A percentile compares a stretch with the other conserved stretches of the same genome.
These are phyloP conservation scores for Cyclotella kingstonii DNA, from an alignment of 108 stramenopile genomes.

Conservation along the genomic window DNA sequence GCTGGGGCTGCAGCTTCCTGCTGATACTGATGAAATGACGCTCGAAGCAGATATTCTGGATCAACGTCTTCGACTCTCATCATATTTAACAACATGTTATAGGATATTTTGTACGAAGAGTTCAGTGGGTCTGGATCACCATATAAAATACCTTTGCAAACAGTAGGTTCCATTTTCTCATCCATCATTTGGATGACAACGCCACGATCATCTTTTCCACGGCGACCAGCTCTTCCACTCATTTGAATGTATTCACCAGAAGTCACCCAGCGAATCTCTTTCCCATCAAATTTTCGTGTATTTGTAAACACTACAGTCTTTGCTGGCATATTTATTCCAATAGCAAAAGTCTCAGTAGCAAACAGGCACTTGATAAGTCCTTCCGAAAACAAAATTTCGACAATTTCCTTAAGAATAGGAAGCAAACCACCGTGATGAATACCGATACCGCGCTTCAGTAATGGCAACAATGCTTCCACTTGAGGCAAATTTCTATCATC, in stretches of 20 bases:
- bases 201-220: constrained; percentile 98
- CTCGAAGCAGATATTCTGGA: constrained; percentile 93
- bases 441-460: constrained; percentile 96
- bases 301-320: constrained; percentile 99
- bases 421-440: constrained; percentile 99
- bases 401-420: constrained; percentile 98
- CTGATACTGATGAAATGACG: constrained; percentile 96
- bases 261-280: constrained; percentile 85
- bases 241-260: constrained; percentile 98
- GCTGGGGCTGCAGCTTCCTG: constrained; percentile 89
- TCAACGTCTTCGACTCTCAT: constrained; percentile 98
- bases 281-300: constrained; percentile 97
- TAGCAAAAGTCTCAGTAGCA: constrained; percentile 99
- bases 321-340: constrained; percentile 99
- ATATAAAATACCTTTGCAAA: constrained; percentile 93
- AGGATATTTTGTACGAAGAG: constrained; percentile 94
- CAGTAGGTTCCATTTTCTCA: constrained; percentile 97
- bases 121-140: constrained; percentile 96
- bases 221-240: constrained; percentile 96
- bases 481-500: constrained; percentile 97
- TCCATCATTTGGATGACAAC: constrained; percentile 99
- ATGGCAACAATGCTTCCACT: constrained; percentile 89
- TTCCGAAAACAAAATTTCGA: constrained; percentile 97
- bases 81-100: constrained; percentile 99
- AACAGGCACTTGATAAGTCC: constrained; percentile 96